These are phyloP conservation scores for Quillaja saponaria DNA, from an alignment of 306 rosid genomes.

Conservation along the genomic window DNA sequence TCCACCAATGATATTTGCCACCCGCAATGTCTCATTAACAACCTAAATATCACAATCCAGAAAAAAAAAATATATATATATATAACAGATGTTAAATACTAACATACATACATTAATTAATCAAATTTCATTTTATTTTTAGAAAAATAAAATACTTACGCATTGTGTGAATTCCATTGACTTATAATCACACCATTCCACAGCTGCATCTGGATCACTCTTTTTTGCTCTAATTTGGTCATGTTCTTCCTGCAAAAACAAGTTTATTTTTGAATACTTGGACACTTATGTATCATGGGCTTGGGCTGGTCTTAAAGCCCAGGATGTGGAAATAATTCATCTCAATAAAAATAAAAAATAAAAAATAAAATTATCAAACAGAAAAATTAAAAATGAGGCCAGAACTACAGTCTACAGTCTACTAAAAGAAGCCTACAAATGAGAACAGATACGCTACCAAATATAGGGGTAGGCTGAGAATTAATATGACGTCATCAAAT, in stretches of 20 bases:
- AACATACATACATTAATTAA: not conserved
- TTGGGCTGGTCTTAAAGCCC: too few relatives aligned
- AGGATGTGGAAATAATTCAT: too few relatives aligned
- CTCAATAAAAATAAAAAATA: too few relatives aligned
- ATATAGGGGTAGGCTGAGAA: not conserved
- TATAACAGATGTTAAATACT: not conserved
- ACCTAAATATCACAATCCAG: constrained; percentile 43
- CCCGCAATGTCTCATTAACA: constrained; percentile 85
- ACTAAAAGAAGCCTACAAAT: constrained; percentile 23
- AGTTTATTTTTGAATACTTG: too few relatives aligned
- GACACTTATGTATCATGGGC: too few relatives aligned
- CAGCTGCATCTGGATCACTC: constrained; percentile 41
- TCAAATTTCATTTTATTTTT: too few relatives aligned
- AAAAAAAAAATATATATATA: not conserved
- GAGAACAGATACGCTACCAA: not conserved
- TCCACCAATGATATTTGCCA: constrained; percentile 83
- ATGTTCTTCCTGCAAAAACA: constrained; percentile 70
- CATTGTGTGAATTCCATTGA: constrained; percentile 95
- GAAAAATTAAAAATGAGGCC: too few relatives aligned
- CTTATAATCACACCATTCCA: constrained; percentile 71
- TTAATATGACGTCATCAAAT: not conserved
- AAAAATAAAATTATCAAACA: too few relatives aligned
- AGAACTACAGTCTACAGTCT: too few relatives aligned
- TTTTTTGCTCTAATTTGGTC: constrained; percentile 71
- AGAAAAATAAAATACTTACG: constrained; percentile 56